Evolutionary conservation across 2,329 filamentous ascomycete genomes (phyloP), one percentile per base, ranked within the genome.

Genomic region (Colletotrichum musicola): DNA sequence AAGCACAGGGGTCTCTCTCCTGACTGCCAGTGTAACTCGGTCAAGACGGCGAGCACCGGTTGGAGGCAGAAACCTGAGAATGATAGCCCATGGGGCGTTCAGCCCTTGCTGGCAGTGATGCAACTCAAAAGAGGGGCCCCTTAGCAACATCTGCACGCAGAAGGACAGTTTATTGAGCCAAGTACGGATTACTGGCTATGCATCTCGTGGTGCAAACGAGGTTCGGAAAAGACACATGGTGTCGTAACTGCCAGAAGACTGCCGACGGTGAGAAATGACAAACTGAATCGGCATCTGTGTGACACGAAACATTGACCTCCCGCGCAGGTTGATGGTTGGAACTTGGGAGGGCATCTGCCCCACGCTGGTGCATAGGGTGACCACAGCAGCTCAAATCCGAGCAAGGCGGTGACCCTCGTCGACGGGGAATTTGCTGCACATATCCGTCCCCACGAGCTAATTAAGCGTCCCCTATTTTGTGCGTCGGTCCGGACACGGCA

Each of bases 401-500:
- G 18, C 55, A 60, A 27, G 65, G 62, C 65, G 57, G 49, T 46
- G 62, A 46, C 55, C 49, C 66, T 68, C 56, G 62, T 64, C 49
- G 22, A 68, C 61, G 66, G 66, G 62, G 62, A 68, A 68, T 66
- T 68, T 50, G 54, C 60, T 60, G 66, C 62, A 56, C 55, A 68
- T 65, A 68, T 68, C 65, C 65, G 62, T 60, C 65, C 62, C 66
- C 66, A 65, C 62, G 62, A 61, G 55, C 62, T 66, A 66, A 68
- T 68, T 56, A 66, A 65, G 62, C 62, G 54, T 68, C 66, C 56
- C 66, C 55, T 65, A 65, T 61, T 55, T 61, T 38, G 66, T 61
- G 66, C 62, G 55, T 68, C 62, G 42, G 55, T 38, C 55, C 55
- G 47, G 62, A 22, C 38, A 40, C 47, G 62, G 62, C 42, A 46